Evolutionary conservation across 1,284 basidiomycete species (phyloP).

Genomic region (Apiotrichum montevideense): DNA sequence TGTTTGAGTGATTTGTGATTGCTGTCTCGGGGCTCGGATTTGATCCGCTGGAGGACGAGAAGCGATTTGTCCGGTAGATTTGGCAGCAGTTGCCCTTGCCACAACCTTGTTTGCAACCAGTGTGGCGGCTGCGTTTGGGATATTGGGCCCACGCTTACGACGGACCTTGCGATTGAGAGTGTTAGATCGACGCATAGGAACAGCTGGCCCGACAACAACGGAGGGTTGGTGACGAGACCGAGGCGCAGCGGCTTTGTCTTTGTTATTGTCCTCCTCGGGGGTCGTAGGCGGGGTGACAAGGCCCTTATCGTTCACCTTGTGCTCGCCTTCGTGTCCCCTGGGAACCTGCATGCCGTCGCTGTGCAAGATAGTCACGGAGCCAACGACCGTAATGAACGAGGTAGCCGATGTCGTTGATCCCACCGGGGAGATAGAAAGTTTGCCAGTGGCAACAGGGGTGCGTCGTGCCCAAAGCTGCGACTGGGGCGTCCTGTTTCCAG

Average conservation of each 20-base stretch:
- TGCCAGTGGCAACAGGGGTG: not conserved
- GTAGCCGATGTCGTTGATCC: not conserved
- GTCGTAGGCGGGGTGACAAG: not conserved
- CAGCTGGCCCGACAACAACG: not conserved
- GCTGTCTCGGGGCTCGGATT: too few species aligned
- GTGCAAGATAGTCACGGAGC: not conserved
- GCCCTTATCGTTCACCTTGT: not conserved
- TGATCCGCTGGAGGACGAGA: not conserved
- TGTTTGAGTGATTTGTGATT: too few species aligned
- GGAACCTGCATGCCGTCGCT: not conserved
- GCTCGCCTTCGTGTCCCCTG: not conserved
- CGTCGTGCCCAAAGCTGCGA: not conserved
- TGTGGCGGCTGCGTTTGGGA: not conserved
- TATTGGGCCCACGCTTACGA: not conserved
- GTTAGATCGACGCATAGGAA: not conserved
- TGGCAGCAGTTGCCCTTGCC: not conserved
- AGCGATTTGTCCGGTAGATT: not conserved
- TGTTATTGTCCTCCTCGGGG: not conserved
- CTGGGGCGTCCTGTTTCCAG: too few species aligned
- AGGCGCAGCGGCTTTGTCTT: not conserved
- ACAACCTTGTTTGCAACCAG: too few species aligned
- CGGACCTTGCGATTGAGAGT: not conserved
- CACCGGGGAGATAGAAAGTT: not conserved
- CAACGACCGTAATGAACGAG: not conserved
- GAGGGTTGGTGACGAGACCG: not conserved